Evolutionary conservation across 2,329 filamentous ascomycete genomes (phyloP).

Genomic region (Arthrobotrys musiformis): DNA sequence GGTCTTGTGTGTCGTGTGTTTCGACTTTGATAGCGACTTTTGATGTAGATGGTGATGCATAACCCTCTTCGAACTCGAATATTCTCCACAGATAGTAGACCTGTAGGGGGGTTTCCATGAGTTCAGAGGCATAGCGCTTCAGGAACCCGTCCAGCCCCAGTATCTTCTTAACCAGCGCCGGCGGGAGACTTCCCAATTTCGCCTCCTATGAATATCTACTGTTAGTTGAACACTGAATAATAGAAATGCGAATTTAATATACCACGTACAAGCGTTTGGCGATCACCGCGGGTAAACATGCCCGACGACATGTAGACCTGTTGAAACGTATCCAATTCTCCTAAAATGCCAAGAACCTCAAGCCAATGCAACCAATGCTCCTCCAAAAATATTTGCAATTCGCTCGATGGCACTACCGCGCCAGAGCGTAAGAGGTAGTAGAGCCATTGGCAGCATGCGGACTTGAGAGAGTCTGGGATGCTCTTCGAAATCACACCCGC

Average conservation of each 20-base stretch:
- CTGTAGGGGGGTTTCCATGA: not conserved
- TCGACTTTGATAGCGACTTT: not conserved
- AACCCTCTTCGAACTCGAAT: not conserved
- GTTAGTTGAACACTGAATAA: not conserved
- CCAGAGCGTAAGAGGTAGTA: not conserved
- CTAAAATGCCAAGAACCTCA: not conserved
- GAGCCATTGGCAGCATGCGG: not conserved
- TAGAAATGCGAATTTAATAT: not conserved
- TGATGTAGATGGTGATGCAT: not conserved
- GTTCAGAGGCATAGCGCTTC: not conserved
- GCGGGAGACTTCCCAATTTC: not conserved
- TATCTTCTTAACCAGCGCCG: not conserved
- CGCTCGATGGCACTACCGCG: not conserved
- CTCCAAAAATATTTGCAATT: not conserved
- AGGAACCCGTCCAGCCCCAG: not conserved
- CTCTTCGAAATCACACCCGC: too few relatives aligned
- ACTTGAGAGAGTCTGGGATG: not conserved
- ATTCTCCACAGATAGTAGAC: constrained; percentile 18
- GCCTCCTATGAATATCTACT: not conserved
- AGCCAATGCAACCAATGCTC: constrained; percentile 14
- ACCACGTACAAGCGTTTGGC: not conserved
- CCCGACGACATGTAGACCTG: too few relatives aligned
- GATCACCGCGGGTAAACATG: too few relatives aligned
- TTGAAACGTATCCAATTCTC: not conserved
- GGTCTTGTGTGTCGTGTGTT: not conserved